These are phyloP conservation scores for Fusarium sp. DNA, from an alignment of 2,329 filamentous ascomycete genomes.

Conservation along the genomic window DNA sequence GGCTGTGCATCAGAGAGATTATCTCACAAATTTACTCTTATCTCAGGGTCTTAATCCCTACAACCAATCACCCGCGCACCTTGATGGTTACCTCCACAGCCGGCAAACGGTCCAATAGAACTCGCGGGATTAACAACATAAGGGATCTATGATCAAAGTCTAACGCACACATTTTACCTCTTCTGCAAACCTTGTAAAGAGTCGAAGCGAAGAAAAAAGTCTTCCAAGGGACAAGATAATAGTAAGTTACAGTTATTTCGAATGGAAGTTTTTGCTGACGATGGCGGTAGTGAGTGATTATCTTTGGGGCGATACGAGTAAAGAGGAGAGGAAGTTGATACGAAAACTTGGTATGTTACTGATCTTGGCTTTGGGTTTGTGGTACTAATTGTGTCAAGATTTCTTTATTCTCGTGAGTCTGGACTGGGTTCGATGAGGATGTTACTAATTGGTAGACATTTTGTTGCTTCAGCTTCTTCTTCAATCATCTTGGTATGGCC, in stretches of 20 bases:
- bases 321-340: conserved; percentile 35
- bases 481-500: conserved; percentile 24
- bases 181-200: background rate
- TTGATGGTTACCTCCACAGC: conserved; percentile 9
- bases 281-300: conserved; percentile 18
- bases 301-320: conserved; percentile 31
- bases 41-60: background rate
- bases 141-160: background rate
- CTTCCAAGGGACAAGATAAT: too few species aligned
- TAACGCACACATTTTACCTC: background rate
- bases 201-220: background rate
- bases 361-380: accelerated
- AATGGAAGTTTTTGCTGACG: too few species aligned
- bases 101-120: conserved; percentile 10
- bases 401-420: conserved; percentile 49
- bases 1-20: too few species aligned
- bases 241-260: too few species aligned
- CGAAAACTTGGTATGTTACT: conserved; percentile 19
- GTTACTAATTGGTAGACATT: conserved; percentile 3
- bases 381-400: conserved; percentile 16
- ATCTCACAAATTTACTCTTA: background rate
- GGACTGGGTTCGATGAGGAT: background rate
- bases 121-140: conserved; percentile 14
- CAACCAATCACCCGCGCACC: background rate
- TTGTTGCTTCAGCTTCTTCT: conserved; percentile 36